A percentile compares a stretch with the other conserved stretches of the same genome.
Conservation (phyloP, 345 rosid species). For the Durio zibethinus region DNA sequence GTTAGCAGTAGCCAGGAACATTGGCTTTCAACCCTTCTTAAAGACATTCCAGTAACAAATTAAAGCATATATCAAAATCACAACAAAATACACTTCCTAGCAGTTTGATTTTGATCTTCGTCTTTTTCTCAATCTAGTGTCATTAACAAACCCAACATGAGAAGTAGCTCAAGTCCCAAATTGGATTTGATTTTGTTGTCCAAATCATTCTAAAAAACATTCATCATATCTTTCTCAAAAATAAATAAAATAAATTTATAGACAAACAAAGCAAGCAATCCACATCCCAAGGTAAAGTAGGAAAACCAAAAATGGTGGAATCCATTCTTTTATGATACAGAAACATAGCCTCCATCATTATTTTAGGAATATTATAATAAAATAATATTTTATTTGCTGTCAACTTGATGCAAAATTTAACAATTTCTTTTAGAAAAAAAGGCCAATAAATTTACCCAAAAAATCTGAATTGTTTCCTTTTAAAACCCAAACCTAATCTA, state of each 20-base stretch:
- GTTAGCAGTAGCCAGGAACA: no score
- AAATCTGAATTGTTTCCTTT: background rate
- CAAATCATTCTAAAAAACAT: background rate
- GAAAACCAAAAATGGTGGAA: background rate
- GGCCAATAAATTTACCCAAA: background rate
- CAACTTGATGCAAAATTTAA: background rate
- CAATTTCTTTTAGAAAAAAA: background rate
- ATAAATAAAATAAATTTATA: no score
- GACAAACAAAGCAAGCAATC: background rate
- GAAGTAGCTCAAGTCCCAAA: no score
- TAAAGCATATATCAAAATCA: no score
- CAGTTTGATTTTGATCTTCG: no score
- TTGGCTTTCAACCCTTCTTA: no score
- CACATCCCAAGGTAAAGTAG: background rate
- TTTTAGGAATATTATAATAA: background rate
- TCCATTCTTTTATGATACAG: background rate
- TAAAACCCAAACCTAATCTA: background rate
- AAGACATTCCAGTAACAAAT: no score
- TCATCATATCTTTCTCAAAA: background rate
- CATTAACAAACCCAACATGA: no score
- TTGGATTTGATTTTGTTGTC: no score
- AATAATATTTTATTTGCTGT: background rate
- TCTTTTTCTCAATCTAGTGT: no score
- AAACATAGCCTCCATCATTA: background rate
- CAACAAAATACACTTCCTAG: no score